A percentile compares a stretch with the other conserved stretches of the same genome.
These are phyloP conservation scores for Ascodesmis nigricans DNA, from an alignment of 495 filamentous ascomycete genomes.

Conservation along the genomic window DNA sequence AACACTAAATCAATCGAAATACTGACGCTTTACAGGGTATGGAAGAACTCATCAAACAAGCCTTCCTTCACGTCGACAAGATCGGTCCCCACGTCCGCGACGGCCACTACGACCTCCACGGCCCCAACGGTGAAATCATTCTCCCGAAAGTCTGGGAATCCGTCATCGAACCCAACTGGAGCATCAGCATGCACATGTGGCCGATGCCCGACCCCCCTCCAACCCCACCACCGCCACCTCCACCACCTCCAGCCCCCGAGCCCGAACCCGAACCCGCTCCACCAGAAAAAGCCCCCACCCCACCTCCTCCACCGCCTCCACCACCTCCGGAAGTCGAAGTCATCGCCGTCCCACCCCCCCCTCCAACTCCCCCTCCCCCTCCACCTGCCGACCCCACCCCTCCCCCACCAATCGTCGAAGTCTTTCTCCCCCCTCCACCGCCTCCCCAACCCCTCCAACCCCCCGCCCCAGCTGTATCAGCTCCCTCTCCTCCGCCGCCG, in stretches of 20 bases:
- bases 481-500: constrained; percentile 4
- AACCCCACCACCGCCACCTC: constrained; percentile 7
- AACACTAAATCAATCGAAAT: constrained; percentile 1
- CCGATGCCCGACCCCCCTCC: constrained; percentile 36
- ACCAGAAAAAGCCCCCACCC: constrained; percentile 2
- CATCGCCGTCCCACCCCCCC: constrained; percentile 2
- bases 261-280: constrained; percentile 7
- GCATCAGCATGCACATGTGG: constrained; percentile 94
- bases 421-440: constrained; percentile 8
- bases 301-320: constrained; percentile 8
- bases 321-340: constrained; percentile 4
- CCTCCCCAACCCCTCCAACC: constrained; percentile 8
- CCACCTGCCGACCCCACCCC: constrained; percentile 6
- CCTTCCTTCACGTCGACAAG: constrained; percentile 28
- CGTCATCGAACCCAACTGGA: constrained; percentile 38
- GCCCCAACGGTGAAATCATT: constrained; percentile 28
- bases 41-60: constrained; percentile 30
- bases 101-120: constrained; percentile 30
- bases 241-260: constrained; percentile 12
- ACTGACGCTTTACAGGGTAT: constrained; percentile 26
- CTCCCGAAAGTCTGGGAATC: constrained; percentile 32
- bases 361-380: constrained; percentile 7
- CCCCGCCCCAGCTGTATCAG: constrained; percentile 3
- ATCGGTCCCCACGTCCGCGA: constrained; percentile 28
- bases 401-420: constrained; percentile 1